Evolutionary conservation across 768 basidiomycete species (phyloP), one percentile per base, ranked within the genome.

Genomic region (Termitomyces sp.): DNA sequence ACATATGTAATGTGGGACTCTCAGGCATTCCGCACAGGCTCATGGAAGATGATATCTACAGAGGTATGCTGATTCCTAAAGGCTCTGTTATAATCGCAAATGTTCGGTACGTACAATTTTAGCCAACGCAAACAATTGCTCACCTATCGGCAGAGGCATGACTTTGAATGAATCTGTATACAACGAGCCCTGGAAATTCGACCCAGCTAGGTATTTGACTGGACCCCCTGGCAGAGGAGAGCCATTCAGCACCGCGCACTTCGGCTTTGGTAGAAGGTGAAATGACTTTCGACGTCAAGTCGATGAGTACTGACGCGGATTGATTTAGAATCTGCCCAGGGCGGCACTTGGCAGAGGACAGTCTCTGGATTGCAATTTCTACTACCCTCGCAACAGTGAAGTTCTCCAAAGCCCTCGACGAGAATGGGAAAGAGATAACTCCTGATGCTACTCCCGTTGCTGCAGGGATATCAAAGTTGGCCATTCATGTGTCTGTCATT

Each of bases 311-410:
- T 55, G 9, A 40, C 28, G 19, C n/a, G 30, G 5, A 41, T n/a
- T 7, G 3, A 23, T 28, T 28, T 35, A 64, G 63, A 45, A 50
- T 68, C 10, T 75, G 74, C 50, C 70, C 74, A 17, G 79, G 77
- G 5, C 62, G 68, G 28, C 54, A 74, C 44, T 60, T 80, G 38
- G 78, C 75, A 5, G 75, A 78, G 26, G 67, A 71, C 5, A 75
- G 71, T 21, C 15, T 76, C 19, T 71, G 69, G 63, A 62, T 64
- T 41, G 58, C 49, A 19, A 55, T 64, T 23, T 61, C 61, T 17
- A 53, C 50, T 5, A 59, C 44, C 3, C 51, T 63, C 19, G 43
- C 61, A 37, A 56, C 54, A n/a, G 40, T 63, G 19, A 54, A 50
- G 37, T 50, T 62, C 30, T 58, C 48, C 1, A 54, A 50, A 40